Conservation (phyloP, 805 yeast genomes). For the Yarrowia porcina region DNA sequence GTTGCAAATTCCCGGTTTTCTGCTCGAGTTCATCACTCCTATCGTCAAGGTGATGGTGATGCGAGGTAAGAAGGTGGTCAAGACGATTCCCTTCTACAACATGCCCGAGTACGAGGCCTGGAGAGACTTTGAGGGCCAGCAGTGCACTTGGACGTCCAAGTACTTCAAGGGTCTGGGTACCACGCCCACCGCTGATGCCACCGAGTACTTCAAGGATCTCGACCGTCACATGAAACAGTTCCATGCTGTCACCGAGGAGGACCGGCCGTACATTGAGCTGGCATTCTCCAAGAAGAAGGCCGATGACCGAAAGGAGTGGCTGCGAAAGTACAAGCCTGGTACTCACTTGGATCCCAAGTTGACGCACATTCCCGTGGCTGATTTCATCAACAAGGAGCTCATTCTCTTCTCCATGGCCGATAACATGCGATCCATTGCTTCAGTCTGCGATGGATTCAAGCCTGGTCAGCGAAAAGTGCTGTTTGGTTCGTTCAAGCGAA, state of each 20-base stretch:
- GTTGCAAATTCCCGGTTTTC: constrained; percentile 82
- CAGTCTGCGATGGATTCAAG: constrained; percentile 89
- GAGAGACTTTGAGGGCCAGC: constrained; percentile 79
- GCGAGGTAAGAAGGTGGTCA: constrained; percentile 43
- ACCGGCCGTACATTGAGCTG: constrained; percentile 73
- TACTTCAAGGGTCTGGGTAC: constrained; percentile 99
- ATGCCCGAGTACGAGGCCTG: constrained; percentile 95
- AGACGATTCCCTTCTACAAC: constrained; percentile 72
- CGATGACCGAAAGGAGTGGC: constrained; percentile 96
- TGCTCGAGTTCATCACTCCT: constrained; percentile 93
- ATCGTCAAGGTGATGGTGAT: constrained; percentile 84
- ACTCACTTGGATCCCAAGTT: constrained; percentile 81
- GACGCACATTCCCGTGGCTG: constrained; percentile 78
- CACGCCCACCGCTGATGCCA: constrained; percentile 74
- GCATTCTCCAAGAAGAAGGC: constrained; percentile 95
- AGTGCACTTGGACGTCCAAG: constrained; percentile 82
- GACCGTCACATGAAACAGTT: constrained; percentile 84
- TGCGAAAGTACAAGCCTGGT: constrained; percentile 86
- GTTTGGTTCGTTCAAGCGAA: constrained; percentile 81
- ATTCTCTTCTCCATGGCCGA: constrained; percentile 96
- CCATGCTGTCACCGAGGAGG: constrained; percentile 71
- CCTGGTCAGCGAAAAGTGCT: constrained; percentile 96
- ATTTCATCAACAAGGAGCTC: constrained; percentile 91
- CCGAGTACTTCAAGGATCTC: constrained; percentile 81
- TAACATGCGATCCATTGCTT: constrained; percentile 91